Evolutionary conservation across 2,329 filamentous ascomycete species (phyloP).

Genomic region (Pseudofabraea citricarpa): DNA sequence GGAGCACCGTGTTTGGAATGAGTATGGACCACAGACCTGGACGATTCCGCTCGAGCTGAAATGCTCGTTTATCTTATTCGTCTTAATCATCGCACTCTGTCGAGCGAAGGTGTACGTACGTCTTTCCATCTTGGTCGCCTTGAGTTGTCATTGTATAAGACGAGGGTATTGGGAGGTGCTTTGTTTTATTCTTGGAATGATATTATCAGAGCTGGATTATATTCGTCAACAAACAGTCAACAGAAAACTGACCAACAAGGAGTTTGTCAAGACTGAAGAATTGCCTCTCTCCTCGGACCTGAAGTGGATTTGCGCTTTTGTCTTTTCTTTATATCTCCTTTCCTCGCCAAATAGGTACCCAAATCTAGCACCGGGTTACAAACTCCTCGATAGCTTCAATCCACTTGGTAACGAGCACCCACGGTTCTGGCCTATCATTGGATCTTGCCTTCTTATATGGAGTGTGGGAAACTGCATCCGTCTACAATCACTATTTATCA

Average conservation of each 20-base stretch:
- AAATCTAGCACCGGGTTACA: neutral
- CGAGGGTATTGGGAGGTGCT: neutral
- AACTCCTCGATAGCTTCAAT: neutral
- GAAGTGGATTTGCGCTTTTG: neutral
- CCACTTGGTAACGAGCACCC: neutral
- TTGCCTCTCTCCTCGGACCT: neutral
- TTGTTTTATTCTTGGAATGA: neutral
- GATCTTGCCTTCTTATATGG: neutral
- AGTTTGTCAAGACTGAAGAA: neutral
- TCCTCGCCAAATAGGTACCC: neutral
- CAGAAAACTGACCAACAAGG: neutral
- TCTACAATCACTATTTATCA: conserved; percentile 37
- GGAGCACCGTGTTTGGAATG: neutral
- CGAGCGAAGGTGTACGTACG: neutral
- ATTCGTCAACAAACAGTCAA: neutral
- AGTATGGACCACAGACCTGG: neutral
- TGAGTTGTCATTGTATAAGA: neutral
- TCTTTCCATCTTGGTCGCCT: neutral
- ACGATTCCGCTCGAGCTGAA: neutral
- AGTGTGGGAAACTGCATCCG: neutral
- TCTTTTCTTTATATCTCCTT: neutral
- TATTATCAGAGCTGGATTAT: neutral
- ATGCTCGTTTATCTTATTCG: neutral
- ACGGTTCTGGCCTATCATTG: neutral
- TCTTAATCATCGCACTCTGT: neutral